Evolutionary conservation across 2,329 filamentous ascomycete species (phyloP).

Genomic region (Clarireedia monteithiana): DNA sequence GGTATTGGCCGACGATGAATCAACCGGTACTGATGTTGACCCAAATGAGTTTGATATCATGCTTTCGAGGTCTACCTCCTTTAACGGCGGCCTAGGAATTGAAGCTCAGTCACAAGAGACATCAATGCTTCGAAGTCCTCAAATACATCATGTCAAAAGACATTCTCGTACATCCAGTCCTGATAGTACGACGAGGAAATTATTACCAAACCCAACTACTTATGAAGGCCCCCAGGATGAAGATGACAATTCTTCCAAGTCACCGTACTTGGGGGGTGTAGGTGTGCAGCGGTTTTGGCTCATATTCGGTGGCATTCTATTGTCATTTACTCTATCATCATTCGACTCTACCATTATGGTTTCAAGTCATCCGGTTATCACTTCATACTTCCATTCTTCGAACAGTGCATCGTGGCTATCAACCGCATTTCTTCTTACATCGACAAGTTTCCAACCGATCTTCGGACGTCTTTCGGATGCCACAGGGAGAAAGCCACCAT

Average conservation of each 20-base stretch:
- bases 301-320: constrained; percentile 51
- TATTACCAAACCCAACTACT: constrained; percentile 12
- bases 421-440: constrained; percentile 70
- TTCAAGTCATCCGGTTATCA: constrained; percentile 72
- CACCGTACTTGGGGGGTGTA: constrained; percentile 36
- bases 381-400: constrained; percentile 68
- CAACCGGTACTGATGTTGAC: constrained; percentile 22
- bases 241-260: constrained; percentile 13
- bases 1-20: constrained; percentile 11
- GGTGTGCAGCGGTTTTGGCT: constrained; percentile 47
- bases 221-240: constrained; percentile 5
- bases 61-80: constrained; percentile 22
- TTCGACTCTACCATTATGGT: constrained; percentile 81
- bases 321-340: constrained; percentile 50
- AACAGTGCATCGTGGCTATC: constrained; percentile 79
- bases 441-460: constrained; percentile 67
- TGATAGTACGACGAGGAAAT: constrained; percentile 18
- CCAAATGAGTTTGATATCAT: constrained; percentile 27
- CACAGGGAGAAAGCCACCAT: constrained; percentile 59
- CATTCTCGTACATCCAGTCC: constrained; percentile 15
- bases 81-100: constrained; percentile 23
- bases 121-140: constrained; percentile 25
- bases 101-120: constrained; percentile 25
- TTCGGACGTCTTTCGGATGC: constrained; percentile 69
- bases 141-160: constrained; percentile 17